A percentile compares a stretch with the other conserved stretches of the same genome.
Conservation (phyloP, 2,329 filamentous ascomycete genomes). For the Pseudocercospora pini-densiflorae region DNA sequence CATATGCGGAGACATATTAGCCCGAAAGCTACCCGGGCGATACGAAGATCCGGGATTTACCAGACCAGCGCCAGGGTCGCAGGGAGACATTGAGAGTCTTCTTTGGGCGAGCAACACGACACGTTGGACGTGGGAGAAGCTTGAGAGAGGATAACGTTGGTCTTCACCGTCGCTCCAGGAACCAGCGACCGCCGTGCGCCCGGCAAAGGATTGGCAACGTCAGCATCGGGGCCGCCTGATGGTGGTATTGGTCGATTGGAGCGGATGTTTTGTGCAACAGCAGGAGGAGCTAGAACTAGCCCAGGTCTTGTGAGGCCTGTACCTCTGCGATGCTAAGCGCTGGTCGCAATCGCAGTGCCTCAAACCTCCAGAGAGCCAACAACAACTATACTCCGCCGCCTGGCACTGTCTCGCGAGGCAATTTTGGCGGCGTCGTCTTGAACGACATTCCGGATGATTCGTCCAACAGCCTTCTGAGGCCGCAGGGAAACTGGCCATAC, state of each 20-base stretch:
- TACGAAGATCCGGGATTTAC: background rate
- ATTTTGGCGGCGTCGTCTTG: background rate
- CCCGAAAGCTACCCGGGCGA: background rate
- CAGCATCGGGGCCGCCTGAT: background rate
- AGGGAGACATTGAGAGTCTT: background rate
- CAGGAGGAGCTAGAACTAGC: background rate
- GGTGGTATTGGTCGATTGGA: background rate
- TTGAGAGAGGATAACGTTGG: background rate
- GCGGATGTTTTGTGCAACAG: background rate
- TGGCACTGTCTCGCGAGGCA: constrained; percentile 1
- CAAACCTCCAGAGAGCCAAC: background rate
- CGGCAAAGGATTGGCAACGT: background rate
- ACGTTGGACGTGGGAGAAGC: too few species aligned
- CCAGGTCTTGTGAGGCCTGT: constrained; percentile 2
- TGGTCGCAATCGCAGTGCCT: background rate
- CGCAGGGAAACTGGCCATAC: constrained; percentile 7
- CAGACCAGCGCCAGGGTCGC: background rate
- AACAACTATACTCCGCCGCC: constrained; percentile 7
- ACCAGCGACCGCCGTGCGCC: background rate
- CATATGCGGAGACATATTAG: background rate
- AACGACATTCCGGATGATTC: constrained; percentile 4
- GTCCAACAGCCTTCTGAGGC: constrained; percentile 4
- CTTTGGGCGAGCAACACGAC: too few species aligned
- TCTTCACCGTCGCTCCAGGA: background rate
- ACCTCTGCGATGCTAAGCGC: constrained; percentile 3